Percentiles rank a stretch among this genome's conserved stretches.
phyloP scores from a whole-genome alignment of 2,329 filamentous ascomycete genomes.

The Passalora sequoiae region DNA sequence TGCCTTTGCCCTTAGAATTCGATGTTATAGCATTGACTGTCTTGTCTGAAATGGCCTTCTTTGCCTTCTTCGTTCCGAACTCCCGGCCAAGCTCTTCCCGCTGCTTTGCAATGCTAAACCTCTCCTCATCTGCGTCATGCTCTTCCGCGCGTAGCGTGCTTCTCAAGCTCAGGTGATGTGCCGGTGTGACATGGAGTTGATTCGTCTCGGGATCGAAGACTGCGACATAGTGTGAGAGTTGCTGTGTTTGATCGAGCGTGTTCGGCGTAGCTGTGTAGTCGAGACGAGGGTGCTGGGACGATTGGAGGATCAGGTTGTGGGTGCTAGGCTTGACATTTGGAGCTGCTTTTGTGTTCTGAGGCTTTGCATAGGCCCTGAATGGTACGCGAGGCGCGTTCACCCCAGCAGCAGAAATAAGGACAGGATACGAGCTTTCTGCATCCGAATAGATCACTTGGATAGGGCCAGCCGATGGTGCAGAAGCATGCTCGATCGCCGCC shows the following conservation, averaged over 20 bases:
- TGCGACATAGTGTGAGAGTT: conserved; percentile 56
- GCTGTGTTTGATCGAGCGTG: conserved; percentile 36
- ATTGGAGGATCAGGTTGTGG: conserved; percentile 55
- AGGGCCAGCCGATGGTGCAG: too few species aligned
- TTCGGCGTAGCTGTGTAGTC: conserved; percentile 50
- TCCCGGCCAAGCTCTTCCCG: conserved; percentile 67
- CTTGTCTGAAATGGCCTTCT: conserved; percentile 66
- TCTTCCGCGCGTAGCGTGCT: conserved; percentile 44
- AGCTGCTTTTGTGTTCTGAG: conserved; percentile 16
- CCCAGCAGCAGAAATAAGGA: conserved; percentile 38
- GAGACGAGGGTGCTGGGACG: conserved; percentile 55
- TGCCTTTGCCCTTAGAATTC: conserved; percentile 43
- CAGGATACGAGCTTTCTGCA: conserved; percentile 22
- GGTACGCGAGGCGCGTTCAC: conserved; percentile 37
- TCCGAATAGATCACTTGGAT: conserved; percentile 29
- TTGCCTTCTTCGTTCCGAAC: conserved; percentile 81
- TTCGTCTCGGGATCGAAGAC: conserved; percentile 53
- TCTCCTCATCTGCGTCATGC: conserved; percentile 35
- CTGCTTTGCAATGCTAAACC: conserved; percentile 50
- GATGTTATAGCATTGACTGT: conserved; percentile 64
- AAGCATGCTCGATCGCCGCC: conserved; percentile 24
- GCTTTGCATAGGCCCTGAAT: conserved; percentile 48
- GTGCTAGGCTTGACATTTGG: conserved; percentile 35
- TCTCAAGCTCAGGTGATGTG: conserved; percentile 52
- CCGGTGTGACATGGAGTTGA: conserved; percentile 51